Evolutionary conservation across 352 stramenopile species (phyloP), one percentile per base, ranked within the genome.

Genomic region (Labyrinthula sp.): DNA sequence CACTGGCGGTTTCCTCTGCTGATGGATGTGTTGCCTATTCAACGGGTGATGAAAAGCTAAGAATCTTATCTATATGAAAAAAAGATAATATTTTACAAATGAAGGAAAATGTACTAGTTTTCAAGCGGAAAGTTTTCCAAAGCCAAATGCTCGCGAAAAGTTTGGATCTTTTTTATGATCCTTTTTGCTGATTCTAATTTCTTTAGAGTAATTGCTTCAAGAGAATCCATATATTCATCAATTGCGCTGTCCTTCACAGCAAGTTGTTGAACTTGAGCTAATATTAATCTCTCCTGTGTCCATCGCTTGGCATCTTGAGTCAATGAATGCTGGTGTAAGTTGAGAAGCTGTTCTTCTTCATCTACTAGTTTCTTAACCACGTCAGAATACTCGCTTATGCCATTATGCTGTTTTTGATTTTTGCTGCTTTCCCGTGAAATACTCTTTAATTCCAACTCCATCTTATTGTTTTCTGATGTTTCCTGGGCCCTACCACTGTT

Each of bases 241-340:
- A 84, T 82, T 48, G 78, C 63, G 27, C 75, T 77, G 36, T 85
- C 74, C 3, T 76, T 67, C n/a, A 75, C 67, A 23, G 17, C 60
- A 38, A 79, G 72, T 1, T 69, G 71, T 40, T 57, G 48, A 43
- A 85, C 77, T 12, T 75, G 63, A 31, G 73, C 70, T 7, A 85
- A 47, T 30, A 85, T 56, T 21, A 70, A 59, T 7, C 74, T 74
- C 72, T 85, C 74, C 37, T 85, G 73, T 0, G 74, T 84, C 17
- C 83, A 54, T n/a, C 83, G 52, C 40, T 83, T 69, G 0, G 74
- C 74, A 24, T 75, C 82, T 60, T 80, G 69, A 67, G 83, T 46
- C 40, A 83, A 84, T n/a, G 72, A 70, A 22, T 67, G 78, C 74
- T 84, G 83, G 60, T 85, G 74, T 10, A 64, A 65, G 36, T 73